Conservation (phyloP, 306 rosid species). For the Cucurbita ficifolia region DNA sequence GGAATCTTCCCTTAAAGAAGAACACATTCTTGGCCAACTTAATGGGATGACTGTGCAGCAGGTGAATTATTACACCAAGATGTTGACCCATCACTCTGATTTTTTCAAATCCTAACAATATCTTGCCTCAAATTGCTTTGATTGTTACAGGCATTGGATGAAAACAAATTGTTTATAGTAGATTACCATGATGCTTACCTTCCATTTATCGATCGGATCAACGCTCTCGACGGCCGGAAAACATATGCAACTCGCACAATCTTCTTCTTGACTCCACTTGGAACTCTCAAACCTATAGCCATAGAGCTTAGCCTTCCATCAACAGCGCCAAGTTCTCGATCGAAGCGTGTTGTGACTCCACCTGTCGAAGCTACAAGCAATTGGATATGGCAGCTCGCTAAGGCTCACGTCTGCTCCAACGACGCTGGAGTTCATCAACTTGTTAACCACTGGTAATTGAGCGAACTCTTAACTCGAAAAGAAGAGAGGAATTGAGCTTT, state of each 20-base stretch:
- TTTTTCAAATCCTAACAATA: not conserved
- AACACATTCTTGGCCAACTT: conserved; percentile 56
- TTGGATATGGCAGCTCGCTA: conserved; percentile 92
- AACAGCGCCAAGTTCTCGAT: conserved; percentile 34
- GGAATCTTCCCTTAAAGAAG: conserved; percentile 78
- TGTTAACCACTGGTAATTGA: conserved; percentile 64
- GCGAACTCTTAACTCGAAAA: not conserved
- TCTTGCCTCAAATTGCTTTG: not conserved
- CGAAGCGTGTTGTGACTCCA: conserved; percentile 59
- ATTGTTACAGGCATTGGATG: conserved; percentile 46
- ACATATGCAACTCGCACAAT: conserved; percentile 80
- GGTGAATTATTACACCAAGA: conserved; percentile 24
- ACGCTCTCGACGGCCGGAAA: conserved; percentile 79
- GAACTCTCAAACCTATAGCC: conserved; percentile 73
- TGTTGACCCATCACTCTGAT: not conserved
- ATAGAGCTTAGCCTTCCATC: conserved; percentile 84
- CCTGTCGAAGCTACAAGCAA: conserved; percentile 61
- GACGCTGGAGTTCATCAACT: conserved; percentile 98
- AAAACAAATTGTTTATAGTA: conserved; percentile 51
- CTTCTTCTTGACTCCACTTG: conserved; percentile 44
- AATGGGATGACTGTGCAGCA: conserved; percentile 84
- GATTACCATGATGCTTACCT: conserved; percentile 79
- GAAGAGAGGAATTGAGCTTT: not conserved
- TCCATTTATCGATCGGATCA: conserved; percentile 71
- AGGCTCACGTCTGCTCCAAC: conserved; percentile 77